phyloP scores from a whole-genome alignment of 2,329 filamentous ascomycete genomes.

The Byssoonygena ceratinophila region DNA sequence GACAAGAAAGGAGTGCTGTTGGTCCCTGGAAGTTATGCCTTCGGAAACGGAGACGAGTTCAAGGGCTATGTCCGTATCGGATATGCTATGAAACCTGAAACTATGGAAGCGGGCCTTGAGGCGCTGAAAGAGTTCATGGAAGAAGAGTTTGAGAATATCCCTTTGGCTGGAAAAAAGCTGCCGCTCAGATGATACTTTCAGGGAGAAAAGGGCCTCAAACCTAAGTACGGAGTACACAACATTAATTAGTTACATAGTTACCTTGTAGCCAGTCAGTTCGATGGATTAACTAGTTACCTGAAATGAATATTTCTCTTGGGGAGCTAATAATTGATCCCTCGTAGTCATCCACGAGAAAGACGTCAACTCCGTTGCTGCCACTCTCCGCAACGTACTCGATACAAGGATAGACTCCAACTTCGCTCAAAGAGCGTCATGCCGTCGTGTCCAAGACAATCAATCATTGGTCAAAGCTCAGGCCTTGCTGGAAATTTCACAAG shows the following conservation, averaged over 20 bases:
- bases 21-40: constrained; percentile 61
- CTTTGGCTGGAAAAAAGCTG: constrained; percentile 18
- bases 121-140: constrained; percentile 46
- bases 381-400: background rate
- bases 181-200: background rate
- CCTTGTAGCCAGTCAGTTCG: no score
- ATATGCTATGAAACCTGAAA: constrained; percentile 60
- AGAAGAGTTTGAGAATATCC: constrained; percentile 45
- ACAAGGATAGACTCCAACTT: no score
- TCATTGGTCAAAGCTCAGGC: constrained; percentile 1
- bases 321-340: no score
- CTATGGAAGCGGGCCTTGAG: constrained; percentile 56
- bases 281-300: no score
- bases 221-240: no score
- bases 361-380: no score
- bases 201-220: background rate
- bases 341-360: no score
- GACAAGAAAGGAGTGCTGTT: constrained; percentile 62
- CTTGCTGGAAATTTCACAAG: background rate
- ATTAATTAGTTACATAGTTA: no score
- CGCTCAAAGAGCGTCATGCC: no score
- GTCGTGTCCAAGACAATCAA: background rate
- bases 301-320: no score
- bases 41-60: constrained; percentile 57
- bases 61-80: constrained; percentile 67